These are phyloP conservation scores for Penicillium sp. DNA, from an alignment of 2,329 filamentous ascomycete genomes.

Conservation along the genomic window DNA sequence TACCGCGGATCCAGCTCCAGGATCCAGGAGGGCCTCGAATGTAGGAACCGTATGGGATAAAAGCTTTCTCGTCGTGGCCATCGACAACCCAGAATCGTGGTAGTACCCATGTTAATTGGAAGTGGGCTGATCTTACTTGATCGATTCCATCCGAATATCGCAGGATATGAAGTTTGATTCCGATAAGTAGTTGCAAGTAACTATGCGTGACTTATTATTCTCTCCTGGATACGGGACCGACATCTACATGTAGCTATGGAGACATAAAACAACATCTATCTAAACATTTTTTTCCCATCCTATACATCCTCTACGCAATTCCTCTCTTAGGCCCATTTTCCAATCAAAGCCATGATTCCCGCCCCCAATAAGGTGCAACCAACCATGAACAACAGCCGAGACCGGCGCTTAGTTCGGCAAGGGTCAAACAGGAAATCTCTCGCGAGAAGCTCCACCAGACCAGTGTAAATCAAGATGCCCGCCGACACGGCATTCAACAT, in stretches of 20 bases:
- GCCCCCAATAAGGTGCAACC: slow-evolving; percentile 41
- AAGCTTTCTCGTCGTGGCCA: slow-evolving; percentile 60
- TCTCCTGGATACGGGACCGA: too few species aligned
- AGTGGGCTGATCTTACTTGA: slow-evolving; percentile 20
- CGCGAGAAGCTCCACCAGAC: slow-evolving; percentile 51
- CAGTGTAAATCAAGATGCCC: slow-evolving; percentile 53
- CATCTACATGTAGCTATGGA: too few species aligned
- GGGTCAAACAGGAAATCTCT: slow-evolving; percentile 53
- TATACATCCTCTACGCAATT: not conserved
- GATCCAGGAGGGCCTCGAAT: slow-evolving; percentile 39
- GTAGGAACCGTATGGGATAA: slow-evolving; percentile 58
- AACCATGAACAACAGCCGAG: slow-evolving; percentile 44
- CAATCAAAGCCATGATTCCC: slow-evolving; percentile 50
- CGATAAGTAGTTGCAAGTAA: too few species aligned
- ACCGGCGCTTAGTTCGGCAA: slow-evolving; percentile 29
- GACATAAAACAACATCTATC: too few species aligned
- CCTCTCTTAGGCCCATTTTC: slow-evolving; percentile 48
- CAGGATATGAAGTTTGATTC: too few species aligned
- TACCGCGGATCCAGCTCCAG: slow-evolving; percentile 45
- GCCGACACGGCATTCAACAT: slow-evolving; percentile 50
- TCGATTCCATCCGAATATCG: too few species aligned
- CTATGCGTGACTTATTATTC: too few species aligned
- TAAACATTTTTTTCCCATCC: not conserved
- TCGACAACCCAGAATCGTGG: slow-evolving; percentile 59
- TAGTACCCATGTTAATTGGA: slow-evolving; percentile 62